Evolutionary conservation across 352 stramenopile genomes (phyloP).

Genomic region (Pythium periplocum): DNA sequence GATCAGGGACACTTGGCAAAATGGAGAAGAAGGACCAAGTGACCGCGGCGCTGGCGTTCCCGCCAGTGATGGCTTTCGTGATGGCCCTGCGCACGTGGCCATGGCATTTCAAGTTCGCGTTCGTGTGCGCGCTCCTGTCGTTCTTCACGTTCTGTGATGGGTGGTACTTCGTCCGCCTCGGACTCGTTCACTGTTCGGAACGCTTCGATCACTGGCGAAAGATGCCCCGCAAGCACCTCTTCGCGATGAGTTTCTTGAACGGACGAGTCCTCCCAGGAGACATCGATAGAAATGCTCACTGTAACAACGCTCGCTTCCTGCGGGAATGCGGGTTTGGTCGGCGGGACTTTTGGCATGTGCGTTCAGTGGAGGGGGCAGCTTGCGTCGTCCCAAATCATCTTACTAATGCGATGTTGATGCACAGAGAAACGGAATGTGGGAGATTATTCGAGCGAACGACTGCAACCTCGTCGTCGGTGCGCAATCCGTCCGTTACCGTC

Average conservation of each 20-base stretch:
- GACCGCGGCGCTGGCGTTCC: constrained; percentile 38
- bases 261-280: constrained; percentile 52
- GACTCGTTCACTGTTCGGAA: constrained; percentile 16
- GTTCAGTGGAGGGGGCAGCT: not conserved
- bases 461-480: constrained; percentile 81
- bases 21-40: not conserved
- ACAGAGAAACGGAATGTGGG: constrained; percentile 74
- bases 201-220: constrained; percentile 14
- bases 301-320: constrained; percentile 81
- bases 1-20: not conserved
- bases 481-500: constrained; percentile 77
- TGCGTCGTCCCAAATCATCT: too few relatives aligned
- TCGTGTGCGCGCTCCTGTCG: constrained; percentile 18
- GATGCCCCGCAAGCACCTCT: constrained; percentile 34
- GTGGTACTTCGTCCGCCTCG: constrained; percentile 71
- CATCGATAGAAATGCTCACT: constrained; percentile 84
- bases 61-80: constrained; percentile 22
- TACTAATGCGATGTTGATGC: too few relatives aligned
- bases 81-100: too few relatives aligned
- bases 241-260: constrained; percentile 39
- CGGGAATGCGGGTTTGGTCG: constrained; percentile 81
- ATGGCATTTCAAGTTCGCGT: too few relatives aligned
- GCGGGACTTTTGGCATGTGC: constrained; percentile 78
- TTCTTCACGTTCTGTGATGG: constrained; percentile 65
- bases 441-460: constrained; percentile 33